Conservation (phyloP, 352 stramenopile genomes). For the Phytophthora vignae region DNA sequence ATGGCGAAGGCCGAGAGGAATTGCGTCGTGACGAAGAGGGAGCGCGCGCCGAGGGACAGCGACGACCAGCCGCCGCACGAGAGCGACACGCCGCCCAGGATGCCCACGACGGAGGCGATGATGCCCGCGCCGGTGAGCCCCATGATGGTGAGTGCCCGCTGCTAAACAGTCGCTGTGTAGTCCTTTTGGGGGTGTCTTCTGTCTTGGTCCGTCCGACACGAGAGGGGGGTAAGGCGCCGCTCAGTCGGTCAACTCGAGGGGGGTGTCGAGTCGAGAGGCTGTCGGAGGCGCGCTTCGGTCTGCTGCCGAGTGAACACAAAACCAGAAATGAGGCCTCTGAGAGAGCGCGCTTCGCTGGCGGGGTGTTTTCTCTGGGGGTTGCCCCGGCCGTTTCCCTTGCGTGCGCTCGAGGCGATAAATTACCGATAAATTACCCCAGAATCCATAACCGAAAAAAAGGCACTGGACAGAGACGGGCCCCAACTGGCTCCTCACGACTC, state of each 20-base stretch:
- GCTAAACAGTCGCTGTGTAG: conserved; percentile 5
- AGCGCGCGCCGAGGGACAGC: conserved; percentile 84
- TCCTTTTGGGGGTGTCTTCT: conserved; percentile 3
- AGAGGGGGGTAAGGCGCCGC: conserved; percentile 21
- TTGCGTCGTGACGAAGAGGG: conserved; percentile 85
- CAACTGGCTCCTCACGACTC: conserved; percentile 37
- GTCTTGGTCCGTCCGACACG: conserved; percentile 15
- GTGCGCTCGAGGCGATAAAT: conserved; percentile 39
- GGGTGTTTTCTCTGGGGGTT: conserved; percentile 17
- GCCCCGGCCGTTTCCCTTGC: conserved; percentile 24
- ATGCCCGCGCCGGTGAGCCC: conserved; percentile 60
- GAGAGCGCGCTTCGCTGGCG: not conserved
- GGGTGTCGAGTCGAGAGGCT: not conserved
- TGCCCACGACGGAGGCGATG: conserved; percentile 80
- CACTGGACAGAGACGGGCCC: conserved; percentile 17
- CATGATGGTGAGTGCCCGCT: conserved; percentile 49
- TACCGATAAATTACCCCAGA: conserved; percentile 40
- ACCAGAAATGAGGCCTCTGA: conserved; percentile 58
- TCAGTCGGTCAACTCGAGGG: conserved; percentile 20
- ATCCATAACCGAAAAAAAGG: conserved; percentile 38
- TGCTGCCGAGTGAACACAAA: conserved; percentile 58
- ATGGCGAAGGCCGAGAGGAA: conserved; percentile 86
- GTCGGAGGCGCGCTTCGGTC: conserved; percentile 34
- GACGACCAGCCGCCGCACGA: conserved; percentile 88
- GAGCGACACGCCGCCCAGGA: conserved; percentile 84